A percentile compares a stretch with the other conserved stretches of the same genome.
phyloP scores from a whole-genome alignment of 805 yeast species.

The Kodamaea kaohsiungensis region DNA sequence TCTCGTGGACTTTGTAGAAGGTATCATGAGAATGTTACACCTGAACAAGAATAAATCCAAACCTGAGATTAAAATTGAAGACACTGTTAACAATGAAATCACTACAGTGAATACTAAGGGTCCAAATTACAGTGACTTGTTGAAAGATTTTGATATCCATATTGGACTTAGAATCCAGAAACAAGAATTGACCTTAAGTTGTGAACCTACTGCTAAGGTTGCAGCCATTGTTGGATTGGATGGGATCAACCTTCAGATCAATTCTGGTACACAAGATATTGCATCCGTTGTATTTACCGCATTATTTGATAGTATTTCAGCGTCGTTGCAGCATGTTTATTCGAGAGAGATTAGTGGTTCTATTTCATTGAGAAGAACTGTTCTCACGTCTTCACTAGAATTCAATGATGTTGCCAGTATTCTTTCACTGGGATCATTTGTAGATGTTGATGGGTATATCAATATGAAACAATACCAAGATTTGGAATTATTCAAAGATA shows the following conservation, averaged over 20 bases:
- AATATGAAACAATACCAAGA: constrained; percentile 88
- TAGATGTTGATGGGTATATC: constrained; percentile 60
- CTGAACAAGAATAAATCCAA: constrained; percentile 14
- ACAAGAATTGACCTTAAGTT: constrained; percentile 76
- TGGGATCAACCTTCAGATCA: constrained; percentile 60
- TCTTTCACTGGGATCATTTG: constrained; percentile 52
- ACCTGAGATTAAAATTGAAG: constrained; percentile 4
- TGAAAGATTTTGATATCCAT: constrained; percentile 60
- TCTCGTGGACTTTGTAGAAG: constrained; percentile 55
- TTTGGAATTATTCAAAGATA: constrained; percentile 74
- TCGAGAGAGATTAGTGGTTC: constrained; percentile 89
- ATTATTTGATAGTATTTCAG: constrained; percentile 55
- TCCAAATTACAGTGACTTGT: constrained; percentile 33
- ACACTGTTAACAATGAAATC: constrained; percentile 4
- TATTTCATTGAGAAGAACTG: constrained; percentile 45
- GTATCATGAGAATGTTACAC: constrained; percentile 49
- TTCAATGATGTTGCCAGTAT: constrained; percentile 43
- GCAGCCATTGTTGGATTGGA: constrained; percentile 79
- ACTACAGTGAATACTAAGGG: not conserved
- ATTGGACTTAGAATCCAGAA: constrained; percentile 65
- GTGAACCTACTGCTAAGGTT: constrained; percentile 93
- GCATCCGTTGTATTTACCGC: constrained; percentile 43
- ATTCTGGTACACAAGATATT: constrained; percentile 46
- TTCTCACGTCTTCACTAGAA: constrained; percentile 50
- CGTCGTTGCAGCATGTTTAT: constrained; percentile 84